These are phyloP conservation scores for Dictyostelium citrinum DNA, from an alignment of 78 protist species.

Conservation along the genomic window DNA sequence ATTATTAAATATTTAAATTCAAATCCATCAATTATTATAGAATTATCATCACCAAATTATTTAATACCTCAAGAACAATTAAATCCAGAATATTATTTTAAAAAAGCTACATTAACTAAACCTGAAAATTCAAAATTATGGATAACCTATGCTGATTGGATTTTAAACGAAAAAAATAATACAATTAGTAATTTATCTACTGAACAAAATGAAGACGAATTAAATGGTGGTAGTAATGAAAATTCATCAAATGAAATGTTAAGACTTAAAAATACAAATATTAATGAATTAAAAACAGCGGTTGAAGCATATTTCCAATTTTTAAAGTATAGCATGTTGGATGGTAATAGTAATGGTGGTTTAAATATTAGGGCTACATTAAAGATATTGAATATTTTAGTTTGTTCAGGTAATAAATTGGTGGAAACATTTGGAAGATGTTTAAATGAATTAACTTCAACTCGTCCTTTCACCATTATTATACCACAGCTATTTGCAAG, in stretches of 20 bases:
- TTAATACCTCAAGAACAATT: background rate
- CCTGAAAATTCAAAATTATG: conserved; percentile 14
- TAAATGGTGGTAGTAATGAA: background rate
- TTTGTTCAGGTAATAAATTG: conserved; percentile 5
- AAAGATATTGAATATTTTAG: conserved; percentile 18
- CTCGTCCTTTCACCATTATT: conserved; percentile 29
- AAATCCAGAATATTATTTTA: conserved; percentile 31
- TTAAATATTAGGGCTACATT: conserved; percentile 19
- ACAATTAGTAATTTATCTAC: background rate
- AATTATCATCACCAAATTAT: conserved; percentile 1
- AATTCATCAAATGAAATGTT: background rate
- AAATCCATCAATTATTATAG: background rate
- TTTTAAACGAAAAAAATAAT: background rate
- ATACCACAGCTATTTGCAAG: conserved; percentile 80
- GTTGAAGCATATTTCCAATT: conserved; percentile 31
- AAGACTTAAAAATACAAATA: background rate
- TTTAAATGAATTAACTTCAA: background rate
- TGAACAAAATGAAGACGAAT: background rate
- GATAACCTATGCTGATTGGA: conserved; percentile 18
- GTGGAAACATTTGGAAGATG: conserved; percentile 3
- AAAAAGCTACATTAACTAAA: background rate
- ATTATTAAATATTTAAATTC: conserved; percentile 17
- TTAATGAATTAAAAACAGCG: background rate
- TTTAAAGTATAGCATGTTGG: background rate
- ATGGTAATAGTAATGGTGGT: background rate